Evolutionary conservation across 1,139 yeast species (phyloP).

Genomic region (Yamadazyma dushanensis): DNA sequence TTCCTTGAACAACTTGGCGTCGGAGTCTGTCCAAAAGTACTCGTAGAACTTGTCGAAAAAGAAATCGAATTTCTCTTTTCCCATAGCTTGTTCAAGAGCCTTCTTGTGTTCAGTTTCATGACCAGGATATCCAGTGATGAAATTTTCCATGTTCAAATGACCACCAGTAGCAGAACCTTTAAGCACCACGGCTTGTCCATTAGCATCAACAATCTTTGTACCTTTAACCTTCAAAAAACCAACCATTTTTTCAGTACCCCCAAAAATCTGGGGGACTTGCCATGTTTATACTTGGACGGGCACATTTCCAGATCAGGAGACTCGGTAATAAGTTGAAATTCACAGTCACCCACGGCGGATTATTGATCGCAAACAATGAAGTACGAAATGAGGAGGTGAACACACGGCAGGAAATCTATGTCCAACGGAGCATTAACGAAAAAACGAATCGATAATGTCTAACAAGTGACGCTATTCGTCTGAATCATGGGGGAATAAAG

Average conservation of each 20-base stretch:
- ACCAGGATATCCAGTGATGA: constrained; percentile 51
- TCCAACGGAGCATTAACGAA: no score
- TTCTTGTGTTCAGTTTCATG: constrained; percentile 47
- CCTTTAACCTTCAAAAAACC: constrained; percentile 25
- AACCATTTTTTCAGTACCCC: constrained; percentile 17
- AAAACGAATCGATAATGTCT: no score
- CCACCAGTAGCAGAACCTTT: constrained; percentile 47
- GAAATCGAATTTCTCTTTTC: constrained; percentile 41
- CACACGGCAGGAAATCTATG: no score
- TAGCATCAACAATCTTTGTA: constrained; percentile 40
- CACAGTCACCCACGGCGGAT: no score
- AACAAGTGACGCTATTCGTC: no score
- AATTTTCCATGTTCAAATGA: constrained; percentile 50
- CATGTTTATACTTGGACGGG: constrained; percentile 2
- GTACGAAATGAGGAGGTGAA: no score
- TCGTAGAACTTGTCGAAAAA: constrained; percentile 49
- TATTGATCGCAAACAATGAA: no score
- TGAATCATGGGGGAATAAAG: no score
- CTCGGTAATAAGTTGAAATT: no score
- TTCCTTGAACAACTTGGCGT: constrained; percentile 40
- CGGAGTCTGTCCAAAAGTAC: constrained; percentile 47
- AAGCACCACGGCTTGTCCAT: constrained; percentile 33
- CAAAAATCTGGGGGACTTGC: not conserved
- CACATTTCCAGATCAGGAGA: no score
- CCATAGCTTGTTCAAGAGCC: constrained; percentile 33